Percentiles rank a stretch among this genome's conserved stretches.
Conservation (phyloP, 2,329 filamentous ascomycete genomes). For the Grosmannia serpens region DNA sequence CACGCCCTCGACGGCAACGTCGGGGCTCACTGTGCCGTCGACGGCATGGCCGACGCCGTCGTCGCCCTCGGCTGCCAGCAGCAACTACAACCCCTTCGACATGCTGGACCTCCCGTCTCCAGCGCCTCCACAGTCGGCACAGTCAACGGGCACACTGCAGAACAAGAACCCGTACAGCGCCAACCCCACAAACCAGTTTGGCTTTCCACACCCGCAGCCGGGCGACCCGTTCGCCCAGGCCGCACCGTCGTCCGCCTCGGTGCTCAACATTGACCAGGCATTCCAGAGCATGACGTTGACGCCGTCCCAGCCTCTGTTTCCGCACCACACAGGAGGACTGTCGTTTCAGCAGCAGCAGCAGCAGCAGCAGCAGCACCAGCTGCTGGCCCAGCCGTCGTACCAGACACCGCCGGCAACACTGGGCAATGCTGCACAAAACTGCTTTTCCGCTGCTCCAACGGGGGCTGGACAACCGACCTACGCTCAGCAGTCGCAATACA, state of each 20-base stretch:
- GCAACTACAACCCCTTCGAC: conserved; percentile 51
- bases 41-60: conserved; percentile 13
- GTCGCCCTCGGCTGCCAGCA: conserved; percentile 28
- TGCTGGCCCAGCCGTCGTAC: conserved; percentile 19
- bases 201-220: conserved; percentile 31
- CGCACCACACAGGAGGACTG: conserved; percentile 56
- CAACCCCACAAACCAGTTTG: conserved; percentile 56
- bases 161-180: conserved; percentile 40
- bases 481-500: conserved; percentile 16
- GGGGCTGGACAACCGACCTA: conserved; percentile 2
- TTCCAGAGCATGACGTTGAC: conserved; percentile 67
- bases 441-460: conserved; percentile 3
- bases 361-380: conserved; percentile 7
- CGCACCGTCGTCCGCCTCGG: conserved; percentile 15
- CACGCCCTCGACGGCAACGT: conserved; percentile 37
- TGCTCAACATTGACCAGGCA: conserved; percentile 44
- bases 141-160: conserved; percentile 51
- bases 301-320: conserved; percentile 48
- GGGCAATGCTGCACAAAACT: conserved; percentile 4
- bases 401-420: conserved; percentile 25
- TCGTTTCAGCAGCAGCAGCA: conserved; percentile 23
- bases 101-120: conserved; percentile 46
- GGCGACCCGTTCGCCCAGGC: conserved; percentile 9
- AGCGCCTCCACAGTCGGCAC: conserved; percentile 48
- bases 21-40: conserved; percentile 14